Evolutionary conservation across 495 filamentous ascomycete species (phyloP).

Genomic region (Aspergillus avenaceus): DNA sequence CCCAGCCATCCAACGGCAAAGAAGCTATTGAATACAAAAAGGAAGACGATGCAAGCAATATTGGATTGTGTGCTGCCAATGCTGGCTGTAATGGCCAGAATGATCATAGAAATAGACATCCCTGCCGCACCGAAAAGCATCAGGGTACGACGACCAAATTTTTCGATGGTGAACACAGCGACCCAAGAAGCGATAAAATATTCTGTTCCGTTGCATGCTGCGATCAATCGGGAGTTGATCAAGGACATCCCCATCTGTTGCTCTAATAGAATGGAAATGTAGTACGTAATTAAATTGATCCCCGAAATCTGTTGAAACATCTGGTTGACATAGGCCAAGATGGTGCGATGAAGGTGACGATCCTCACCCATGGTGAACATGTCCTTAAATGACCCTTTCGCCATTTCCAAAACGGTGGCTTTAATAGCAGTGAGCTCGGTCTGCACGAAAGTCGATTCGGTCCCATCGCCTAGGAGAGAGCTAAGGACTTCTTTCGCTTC

Average conservation of each 20-base stretch:
- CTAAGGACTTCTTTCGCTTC: constrained; percentile 62
- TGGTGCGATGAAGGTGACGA: constrained; percentile 68
- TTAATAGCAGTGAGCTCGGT: constrained; percentile 70
- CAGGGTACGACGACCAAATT: constrained; percentile 62
- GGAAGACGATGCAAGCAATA: constrained; percentile 54
- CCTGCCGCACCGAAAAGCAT: constrained; percentile 71
- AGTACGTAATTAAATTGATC: constrained; percentile 75
- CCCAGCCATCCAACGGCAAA: constrained; percentile 75
- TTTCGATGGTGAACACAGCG: constrained; percentile 67
- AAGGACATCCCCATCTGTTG: constrained; percentile 50
- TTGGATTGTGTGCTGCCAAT: constrained; percentile 26
- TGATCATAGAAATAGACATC: constrained; percentile 65
- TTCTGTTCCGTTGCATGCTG: constrained; percentile 68
- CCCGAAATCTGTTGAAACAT: constrained; percentile 76
- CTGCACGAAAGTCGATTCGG: constrained; percentile 51
- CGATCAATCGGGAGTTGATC: constrained; percentile 60
- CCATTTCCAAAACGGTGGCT: constrained; percentile 69
- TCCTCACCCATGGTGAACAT: constrained; percentile 69
- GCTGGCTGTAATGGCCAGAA: constrained; percentile 51
- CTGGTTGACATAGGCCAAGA: constrained; percentile 71
- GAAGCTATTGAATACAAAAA: constrained; percentile 75
- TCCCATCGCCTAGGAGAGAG: constrained; percentile 51
- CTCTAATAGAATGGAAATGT: constrained; percentile 62
- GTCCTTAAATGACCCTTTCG: constrained; percentile 60
- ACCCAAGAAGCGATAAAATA: constrained; percentile 73